Conservation (phyloP, 2,329 filamentous ascomycete genomes). For the Byssoonygena ceratinophila region DNA sequence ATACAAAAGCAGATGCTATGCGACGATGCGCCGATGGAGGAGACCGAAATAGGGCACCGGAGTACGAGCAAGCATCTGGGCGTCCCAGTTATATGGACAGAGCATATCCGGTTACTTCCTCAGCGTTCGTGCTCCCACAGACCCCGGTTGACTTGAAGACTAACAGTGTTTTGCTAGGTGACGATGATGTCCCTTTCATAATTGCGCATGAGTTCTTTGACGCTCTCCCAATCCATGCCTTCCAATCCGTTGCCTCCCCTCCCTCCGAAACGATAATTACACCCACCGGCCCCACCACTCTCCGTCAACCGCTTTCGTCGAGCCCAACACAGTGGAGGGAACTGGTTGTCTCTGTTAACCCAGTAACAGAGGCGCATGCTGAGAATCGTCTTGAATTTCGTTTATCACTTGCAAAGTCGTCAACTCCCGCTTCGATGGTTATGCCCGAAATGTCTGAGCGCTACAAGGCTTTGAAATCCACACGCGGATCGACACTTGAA, state of each 20-base stretch:
- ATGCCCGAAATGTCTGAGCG: conserved; percentile 72
- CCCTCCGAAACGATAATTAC: conserved; percentile 40
- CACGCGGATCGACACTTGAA: conserved; percentile 65
- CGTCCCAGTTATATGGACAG: conserved; percentile 76
- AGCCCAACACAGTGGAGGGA: conserved; percentile 63
- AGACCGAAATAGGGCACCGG: conserved; percentile 62
- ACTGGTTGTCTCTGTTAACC: conserved; percentile 62
- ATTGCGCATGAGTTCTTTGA: conserved; percentile 98
- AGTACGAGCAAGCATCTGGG: conserved; percentile 65
- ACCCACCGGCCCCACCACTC: conserved; percentile 39
- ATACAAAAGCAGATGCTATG: conserved; percentile 76
- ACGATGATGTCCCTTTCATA: conserved; percentile 74
- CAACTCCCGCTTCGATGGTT: conserved; percentile 74
- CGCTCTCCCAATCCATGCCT: conserved; percentile 88
- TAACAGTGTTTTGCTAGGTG: conserved; percentile 35
- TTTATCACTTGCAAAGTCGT: conserved; percentile 61
- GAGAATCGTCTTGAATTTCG: conserved; percentile 65
- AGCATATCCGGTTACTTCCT: conserved; percentile 76
- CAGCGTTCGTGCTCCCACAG: conserved; percentile 42
- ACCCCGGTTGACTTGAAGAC: conserved; percentile 15
- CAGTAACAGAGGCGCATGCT: conserved; percentile 44
- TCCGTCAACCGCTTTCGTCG: conserved; percentile 33
- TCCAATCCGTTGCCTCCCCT: conserved; percentile 59
- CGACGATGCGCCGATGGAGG: conserved; percentile 54
- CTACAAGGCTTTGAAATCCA: conserved; percentile 62